phyloP scores from a whole-genome alignment of 495 filamentous ascomycete genomes.

The Xylaria nigripes region DNA sequence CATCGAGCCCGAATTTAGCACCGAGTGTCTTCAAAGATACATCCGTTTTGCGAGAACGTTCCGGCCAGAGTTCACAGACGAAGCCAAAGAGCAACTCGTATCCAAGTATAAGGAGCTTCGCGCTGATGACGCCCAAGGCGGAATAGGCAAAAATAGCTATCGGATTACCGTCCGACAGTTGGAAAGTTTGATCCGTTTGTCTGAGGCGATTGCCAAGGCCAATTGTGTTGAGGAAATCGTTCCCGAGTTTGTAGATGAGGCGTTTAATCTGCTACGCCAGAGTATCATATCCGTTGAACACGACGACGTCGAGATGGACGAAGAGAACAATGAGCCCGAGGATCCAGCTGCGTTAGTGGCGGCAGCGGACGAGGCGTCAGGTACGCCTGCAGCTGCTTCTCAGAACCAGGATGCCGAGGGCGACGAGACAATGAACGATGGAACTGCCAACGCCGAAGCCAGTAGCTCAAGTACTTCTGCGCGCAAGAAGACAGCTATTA shows the following conservation, averaged over 20 bases:
- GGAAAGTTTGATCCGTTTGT: slow-evolving; percentile 88
- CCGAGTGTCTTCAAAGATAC: slow-evolving; percentile 93
- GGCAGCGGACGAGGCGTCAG: slow-evolving; percentile 41
- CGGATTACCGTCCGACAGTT: slow-evolving; percentile 95
- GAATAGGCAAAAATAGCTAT: slow-evolving; percentile 86
- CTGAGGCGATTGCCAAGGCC: slow-evolving; percentile 92
- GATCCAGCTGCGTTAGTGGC: slow-evolving; percentile 28
- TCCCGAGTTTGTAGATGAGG: slow-evolving; percentile 78
- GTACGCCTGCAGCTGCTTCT: background rate
- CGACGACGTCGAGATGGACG: slow-evolving; percentile 94
- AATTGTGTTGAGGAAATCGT: slow-evolving; percentile 92
- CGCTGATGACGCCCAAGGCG: slow-evolving; percentile 88
- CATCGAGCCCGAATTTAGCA: slow-evolving; percentile 85
- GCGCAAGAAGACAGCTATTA: slow-evolving; percentile 74
- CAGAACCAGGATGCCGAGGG: slow-evolving; percentile 48
- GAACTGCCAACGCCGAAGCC: slow-evolving; percentile 38
- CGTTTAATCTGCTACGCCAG: slow-evolving; percentile 78
- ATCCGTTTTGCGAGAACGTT: slow-evolving; percentile 95
- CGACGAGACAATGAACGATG: slow-evolving; percentile 63
- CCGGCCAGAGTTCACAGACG: slow-evolving; percentile 82
- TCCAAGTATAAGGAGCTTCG: slow-evolving; percentile 94
- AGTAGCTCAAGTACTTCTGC: slow-evolving; percentile 33
- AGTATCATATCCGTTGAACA: slow-evolving; percentile 97
- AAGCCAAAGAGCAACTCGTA: slow-evolving; percentile 78
- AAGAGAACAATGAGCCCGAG: slow-evolving; percentile 51